Base-by-base conservation (phyloP, 169 alveolate genomes). In the Theileria luwenshuni region DNA sequence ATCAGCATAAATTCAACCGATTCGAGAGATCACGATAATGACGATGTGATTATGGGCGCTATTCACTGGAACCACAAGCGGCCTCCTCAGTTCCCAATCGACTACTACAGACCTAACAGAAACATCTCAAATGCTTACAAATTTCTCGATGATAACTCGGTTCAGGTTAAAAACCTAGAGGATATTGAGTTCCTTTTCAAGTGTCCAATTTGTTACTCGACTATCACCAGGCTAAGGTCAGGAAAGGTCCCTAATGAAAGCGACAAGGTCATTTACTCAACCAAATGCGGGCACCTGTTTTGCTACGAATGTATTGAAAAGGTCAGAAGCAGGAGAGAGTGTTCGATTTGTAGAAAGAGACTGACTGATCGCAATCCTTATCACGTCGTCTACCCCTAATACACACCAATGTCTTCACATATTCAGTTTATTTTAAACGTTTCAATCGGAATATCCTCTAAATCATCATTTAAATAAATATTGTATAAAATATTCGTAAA, bases 121-220 rank as follows among this genome's bases (percentile, higher is more conserved):
- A 64, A 63, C 28, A 6, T 28, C n/a, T 63, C 69, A 42, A 73
- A 63, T 45, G 71, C 83, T 13, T 79, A 79, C 42, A 79, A 48
- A 21, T 47, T 71, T 25, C 41, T 79, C 2, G 87, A 79, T 2
- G 41, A 27, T 8, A 32, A 38, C 51, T 35, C 48, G 15, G 13
- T 52, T 27, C 74, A 51, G 19, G 3, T 28, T 8, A 64, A 43
- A 8, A n/a, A 61, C 13, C 35, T 81, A 23, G 89, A 81, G 5
- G 76, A 64, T 33, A 35, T 81, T 13, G 89, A 81, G 43, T 81
- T 73, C 68, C 51, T 81, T 0, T 81, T 81, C 38, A 72, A 74
- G 67, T 81, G 89, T 62, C 89, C 89, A 49, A 81, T 81, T 27
- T 81, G 89, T 41, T 81, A 81, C 38, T 74, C 85, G 3, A 81